Evolutionary conservation across 192 early-diverging fungal genomes (phyloP).

Genomic region (Glomus cerebriforme): DNA sequence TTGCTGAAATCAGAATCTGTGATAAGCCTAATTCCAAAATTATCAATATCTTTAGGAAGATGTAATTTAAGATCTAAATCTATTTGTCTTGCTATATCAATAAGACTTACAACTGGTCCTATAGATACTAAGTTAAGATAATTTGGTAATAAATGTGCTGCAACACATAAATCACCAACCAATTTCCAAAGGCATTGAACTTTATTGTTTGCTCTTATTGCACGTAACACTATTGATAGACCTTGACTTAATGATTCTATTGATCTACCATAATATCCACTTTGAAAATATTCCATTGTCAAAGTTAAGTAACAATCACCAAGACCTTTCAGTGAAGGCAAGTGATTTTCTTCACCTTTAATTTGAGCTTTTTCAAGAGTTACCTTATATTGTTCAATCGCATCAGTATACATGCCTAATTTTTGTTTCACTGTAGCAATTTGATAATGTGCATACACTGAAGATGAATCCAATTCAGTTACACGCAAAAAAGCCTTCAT

Average conservation of each 20-base stretch:
- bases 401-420: slow-evolving; percentile 53
- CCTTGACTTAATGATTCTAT: slow-evolving; percentile 55
- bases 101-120: slow-evolving; percentile 29
- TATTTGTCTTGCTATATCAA: slow-evolving; percentile 12
- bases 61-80: slow-evolving; percentile 45
- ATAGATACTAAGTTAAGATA: slow-evolving; percentile 48
- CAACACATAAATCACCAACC: slow-evolving; percentile 57
- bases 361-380: slow-evolving; percentile 41
- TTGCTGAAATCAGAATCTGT: background rate
- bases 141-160: slow-evolving; percentile 48
- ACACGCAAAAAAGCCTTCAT: slow-evolving; percentile 76
- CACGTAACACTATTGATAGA: slow-evolving; percentile 21
- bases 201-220: slow-evolving; percentile 32
- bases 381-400: slow-evolving; percentile 47
- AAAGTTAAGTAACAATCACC: slow-evolving; percentile 51
- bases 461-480: slow-evolving; percentile 62
- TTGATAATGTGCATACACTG: slow-evolving; percentile 48
- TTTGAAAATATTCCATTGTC: slow-evolving; percentile 53
- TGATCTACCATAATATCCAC: slow-evolving; percentile 68
- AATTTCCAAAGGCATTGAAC: slow-evolving; percentile 63
- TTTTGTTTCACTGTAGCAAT: slow-evolving; percentile 55
- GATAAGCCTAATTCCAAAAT: slow-evolving; percentile 9
- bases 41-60: slow-evolving; percentile 39
- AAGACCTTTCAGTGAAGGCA: slow-evolving; percentile 55
- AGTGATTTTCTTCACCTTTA: slow-evolving; percentile 41